Conservation (phyloP, 768 basidiomycete genomes). For the Boletus subcaerulescens region DNA sequence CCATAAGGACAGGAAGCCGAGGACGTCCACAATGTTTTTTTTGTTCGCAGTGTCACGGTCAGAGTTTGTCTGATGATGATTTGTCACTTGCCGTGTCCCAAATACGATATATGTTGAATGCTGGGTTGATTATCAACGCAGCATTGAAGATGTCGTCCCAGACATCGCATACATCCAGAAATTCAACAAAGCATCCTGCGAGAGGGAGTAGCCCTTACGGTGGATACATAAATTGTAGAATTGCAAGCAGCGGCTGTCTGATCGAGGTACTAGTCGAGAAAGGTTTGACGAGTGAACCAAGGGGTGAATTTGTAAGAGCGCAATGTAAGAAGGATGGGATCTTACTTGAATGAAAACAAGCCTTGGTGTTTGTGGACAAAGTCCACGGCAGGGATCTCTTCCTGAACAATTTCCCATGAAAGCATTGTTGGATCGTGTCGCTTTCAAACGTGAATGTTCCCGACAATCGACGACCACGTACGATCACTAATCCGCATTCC, state of each 20-base stretch:
- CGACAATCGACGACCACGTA: slow-evolving; percentile 32
- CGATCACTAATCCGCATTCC: slow-evolving; percentile 76
- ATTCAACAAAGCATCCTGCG: slow-evolving; percentile 51
- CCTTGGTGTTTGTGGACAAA: slow-evolving; percentile 72
- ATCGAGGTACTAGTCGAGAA: slow-evolving; percentile 59
- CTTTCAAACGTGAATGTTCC: neutral
- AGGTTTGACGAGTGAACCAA: slow-evolving; percentile 48
- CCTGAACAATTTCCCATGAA: slow-evolving; percentile 62
- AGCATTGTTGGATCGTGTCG: slow-evolving; percentile 42
- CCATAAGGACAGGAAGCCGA: slow-evolving; percentile 78
- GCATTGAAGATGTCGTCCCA: slow-evolving; percentile 66
- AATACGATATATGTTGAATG: slow-evolving; percentile 75
- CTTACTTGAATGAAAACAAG: slow-evolving; percentile 73
- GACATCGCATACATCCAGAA: slow-evolving; percentile 56
- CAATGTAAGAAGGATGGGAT: neutral
- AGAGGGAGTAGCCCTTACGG: slow-evolving; percentile 66
- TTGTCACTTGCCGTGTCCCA: slow-evolving; percentile 53
- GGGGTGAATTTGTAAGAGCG: neutral
- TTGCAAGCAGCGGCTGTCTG: slow-evolving; percentile 51
- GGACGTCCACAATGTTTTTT: slow-evolving; percentile 57
- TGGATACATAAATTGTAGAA: slow-evolving; percentile 56
- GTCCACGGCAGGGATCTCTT: slow-evolving; percentile 66
- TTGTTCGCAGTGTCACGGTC: neutral
- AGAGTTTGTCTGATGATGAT: neutral
- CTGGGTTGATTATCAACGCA: slow-evolving; percentile 63